Conservation (phyloP, 148 eudicot genomes). For the Fagopyrum tataricum region DNA sequence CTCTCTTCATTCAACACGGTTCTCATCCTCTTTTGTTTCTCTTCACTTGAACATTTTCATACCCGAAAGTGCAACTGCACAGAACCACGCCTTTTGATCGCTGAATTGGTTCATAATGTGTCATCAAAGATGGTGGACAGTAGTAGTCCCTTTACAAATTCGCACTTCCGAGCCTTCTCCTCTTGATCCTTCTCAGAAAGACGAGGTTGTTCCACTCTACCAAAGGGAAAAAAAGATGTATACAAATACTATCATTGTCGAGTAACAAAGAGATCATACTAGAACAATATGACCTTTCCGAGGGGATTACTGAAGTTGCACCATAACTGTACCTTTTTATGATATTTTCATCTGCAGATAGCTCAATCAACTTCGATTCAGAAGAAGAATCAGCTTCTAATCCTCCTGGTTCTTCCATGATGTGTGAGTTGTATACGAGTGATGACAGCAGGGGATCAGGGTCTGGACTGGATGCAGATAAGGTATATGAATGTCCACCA, state of each 20-base stretch:
- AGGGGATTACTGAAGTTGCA: neutral
- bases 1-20: neutral
- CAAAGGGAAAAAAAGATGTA: neutral
- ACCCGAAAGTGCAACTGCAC: conserved; percentile 6
- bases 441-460: conserved; percentile 82
- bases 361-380: conserved; percentile 28
- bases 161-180: conserved; percentile 61
- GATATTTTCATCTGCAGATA: conserved; percentile 22
- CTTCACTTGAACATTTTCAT: conserved; percentile 5
- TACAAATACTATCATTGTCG: neutral
- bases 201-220: conserved; percentile 28
- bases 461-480: conserved; percentile 50
- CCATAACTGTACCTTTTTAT: conserved; percentile 40
- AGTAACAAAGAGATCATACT: neutral
- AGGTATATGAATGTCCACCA: conserved; percentile 47
- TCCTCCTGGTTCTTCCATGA: conserved; percentile 30
- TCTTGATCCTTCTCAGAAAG: conserved; percentile 70
- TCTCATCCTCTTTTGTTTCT: neutral
- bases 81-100: neutral
- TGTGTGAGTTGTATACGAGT: conserved; percentile 52
- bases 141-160: conserved; percentile 64
- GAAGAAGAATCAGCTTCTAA: conserved; percentile 35
- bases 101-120: conserved; percentile 19
- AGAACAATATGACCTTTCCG: neutral
- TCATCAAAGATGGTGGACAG: conserved; percentile 67